Conservation (phyloP, 2,329 filamentous ascomycete species). For the Colletotrichum limetticola region DNA sequence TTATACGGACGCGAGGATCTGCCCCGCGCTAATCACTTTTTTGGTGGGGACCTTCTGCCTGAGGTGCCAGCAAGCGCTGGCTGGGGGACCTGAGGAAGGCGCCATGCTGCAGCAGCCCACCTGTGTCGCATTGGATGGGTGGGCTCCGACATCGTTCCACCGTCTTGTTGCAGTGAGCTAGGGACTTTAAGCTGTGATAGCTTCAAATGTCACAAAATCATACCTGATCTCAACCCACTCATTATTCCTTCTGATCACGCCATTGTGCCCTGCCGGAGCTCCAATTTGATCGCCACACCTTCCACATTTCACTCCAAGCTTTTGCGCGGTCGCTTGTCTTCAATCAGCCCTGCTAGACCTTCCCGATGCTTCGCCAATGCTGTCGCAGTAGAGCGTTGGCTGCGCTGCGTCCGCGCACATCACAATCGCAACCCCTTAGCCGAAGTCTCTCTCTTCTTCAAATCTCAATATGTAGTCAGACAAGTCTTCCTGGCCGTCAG, state of each 20-base stretch:
- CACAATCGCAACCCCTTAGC: not conserved
- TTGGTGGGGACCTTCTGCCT: constrained; percentile 42
- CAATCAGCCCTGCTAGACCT: not conserved
- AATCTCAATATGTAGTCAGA: not conserved
- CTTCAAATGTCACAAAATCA: constrained; percentile 21
- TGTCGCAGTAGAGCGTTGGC: constrained; percentile 29
- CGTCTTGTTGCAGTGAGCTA: constrained; percentile 2
- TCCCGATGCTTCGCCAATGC: constrained; percentile 33
- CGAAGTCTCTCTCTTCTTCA: not conserved
- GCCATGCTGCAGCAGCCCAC: constrained; percentile 8
- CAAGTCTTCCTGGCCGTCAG: not conserved
- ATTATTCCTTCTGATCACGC: not conserved
- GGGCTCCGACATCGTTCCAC: constrained; percentile 3
- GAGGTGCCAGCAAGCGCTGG: constrained; percentile 18
- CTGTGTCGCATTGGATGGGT: not conserved
- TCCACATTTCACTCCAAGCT: not conserved
- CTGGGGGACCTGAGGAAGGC: not conserved
- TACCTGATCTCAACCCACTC: not conserved
- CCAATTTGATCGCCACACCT: not conserved
- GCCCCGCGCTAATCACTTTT: constrained; percentile 32
- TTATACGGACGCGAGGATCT: constrained; percentile 46
- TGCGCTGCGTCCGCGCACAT: constrained; percentile 8
- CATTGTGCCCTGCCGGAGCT: not conserved
- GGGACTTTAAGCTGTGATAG: constrained; percentile 20
- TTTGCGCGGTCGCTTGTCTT: not conserved